These are phyloP conservation scores for Salix purpurea DNA, from an alignment of 345 rosid genomes.

Conservation along the genomic window DNA sequence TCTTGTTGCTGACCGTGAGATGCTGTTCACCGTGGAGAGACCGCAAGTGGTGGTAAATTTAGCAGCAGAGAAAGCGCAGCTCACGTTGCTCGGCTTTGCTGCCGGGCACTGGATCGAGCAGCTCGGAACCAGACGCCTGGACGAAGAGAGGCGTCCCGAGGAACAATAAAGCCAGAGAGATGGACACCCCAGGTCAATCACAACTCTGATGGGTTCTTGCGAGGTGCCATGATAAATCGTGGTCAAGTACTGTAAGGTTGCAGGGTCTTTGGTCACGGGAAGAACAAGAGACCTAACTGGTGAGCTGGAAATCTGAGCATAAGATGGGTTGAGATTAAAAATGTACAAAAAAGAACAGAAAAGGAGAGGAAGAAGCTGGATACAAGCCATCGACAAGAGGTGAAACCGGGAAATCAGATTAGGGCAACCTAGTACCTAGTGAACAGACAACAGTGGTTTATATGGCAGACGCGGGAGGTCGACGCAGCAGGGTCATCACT, in stretches of 20 bases:
- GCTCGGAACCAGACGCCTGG: slow-evolving; percentile 30
- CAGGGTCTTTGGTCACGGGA: slow-evolving; percentile 48
- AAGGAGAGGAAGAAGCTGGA: slow-evolving; percentile 12
- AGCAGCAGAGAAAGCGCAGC: slow-evolving; percentile 2
- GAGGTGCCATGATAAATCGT: slow-evolving; percentile 34
- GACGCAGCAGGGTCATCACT: background rate
- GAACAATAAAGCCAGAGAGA: slow-evolving; percentile 52
- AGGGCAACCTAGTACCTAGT: background rate
- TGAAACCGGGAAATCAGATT: background rate
- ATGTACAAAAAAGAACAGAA: slow-evolving; percentile 8
- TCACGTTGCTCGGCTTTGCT: slow-evolving; percentile 13
- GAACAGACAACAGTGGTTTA: background rate
- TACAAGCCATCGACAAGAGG: slow-evolving; percentile 34
- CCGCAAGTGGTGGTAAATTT: slow-evolving; percentile 22
- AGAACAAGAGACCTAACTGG: slow-evolving; percentile 17
- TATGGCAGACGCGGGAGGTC: background rate
- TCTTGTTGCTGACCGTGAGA: slow-evolving; percentile 23
- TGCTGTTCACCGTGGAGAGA: slow-evolving; percentile 33
- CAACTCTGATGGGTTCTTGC: slow-evolving; percentile 30
- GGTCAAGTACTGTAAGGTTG: slow-evolving; percentile 62
- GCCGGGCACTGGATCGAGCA: slow-evolving; percentile 57
- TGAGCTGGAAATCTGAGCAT: slow-evolving; percentile 18
- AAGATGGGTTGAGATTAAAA: background rate
- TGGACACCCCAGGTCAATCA: slow-evolving; percentile 54
- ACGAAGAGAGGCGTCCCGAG: slow-evolving; percentile 16